These are phyloP conservation scores for Geopyxis carbonaria DNA, from an alignment of 495 filamentous ascomycete genomes.

Conservation along the genomic window DNA sequence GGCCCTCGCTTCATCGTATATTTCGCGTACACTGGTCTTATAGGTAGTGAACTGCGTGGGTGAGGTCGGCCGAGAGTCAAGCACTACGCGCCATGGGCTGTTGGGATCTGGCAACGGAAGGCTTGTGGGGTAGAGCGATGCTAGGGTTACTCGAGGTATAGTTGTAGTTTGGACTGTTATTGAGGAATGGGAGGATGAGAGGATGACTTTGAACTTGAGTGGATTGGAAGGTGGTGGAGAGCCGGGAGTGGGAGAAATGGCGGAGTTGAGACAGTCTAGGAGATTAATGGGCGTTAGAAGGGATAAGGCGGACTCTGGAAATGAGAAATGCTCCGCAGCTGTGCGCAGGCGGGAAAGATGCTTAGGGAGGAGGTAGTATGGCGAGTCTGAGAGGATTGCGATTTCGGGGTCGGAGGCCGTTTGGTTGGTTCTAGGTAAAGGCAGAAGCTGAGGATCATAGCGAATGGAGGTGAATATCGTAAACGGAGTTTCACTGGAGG, in stretches of 20 bases:
- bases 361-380: conserved; percentile 65
- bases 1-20: conserved; percentile 47
- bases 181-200: conserved; percentile 37
- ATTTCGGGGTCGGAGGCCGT: conserved; percentile 35
- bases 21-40: conserved; percentile 52
- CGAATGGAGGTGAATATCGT: conserved; percentile 29
- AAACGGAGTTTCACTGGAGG: conserved; percentile 7
- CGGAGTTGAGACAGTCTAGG: neutral
- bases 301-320: conserved; percentile 15
- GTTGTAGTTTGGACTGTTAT: conserved; percentile 34
- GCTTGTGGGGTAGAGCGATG: conserved; percentile 37
- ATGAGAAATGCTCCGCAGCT: conserved; percentile 54
- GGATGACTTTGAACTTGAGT: conserved; percentile 35
- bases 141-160: conserved; percentile 32
- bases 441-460: conserved; percentile 49
- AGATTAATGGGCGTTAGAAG: too few relatives aligned
- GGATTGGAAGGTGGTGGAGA: conserved; percentile 23
- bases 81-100: conserved; percentile 32
- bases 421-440: conserved; percentile 20
- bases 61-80: conserved; percentile 36
- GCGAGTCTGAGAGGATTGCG: conserved; percentile 11
- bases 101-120: conserved; percentile 22
- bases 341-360: conserved; percentile 65
- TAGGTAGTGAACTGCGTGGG: conserved; percentile 52
- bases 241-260: too few relatives aligned